phyloP scores from a whole-genome alignment of 805 yeast genomes.

The Sugiyamaella marilandica region DNA sequence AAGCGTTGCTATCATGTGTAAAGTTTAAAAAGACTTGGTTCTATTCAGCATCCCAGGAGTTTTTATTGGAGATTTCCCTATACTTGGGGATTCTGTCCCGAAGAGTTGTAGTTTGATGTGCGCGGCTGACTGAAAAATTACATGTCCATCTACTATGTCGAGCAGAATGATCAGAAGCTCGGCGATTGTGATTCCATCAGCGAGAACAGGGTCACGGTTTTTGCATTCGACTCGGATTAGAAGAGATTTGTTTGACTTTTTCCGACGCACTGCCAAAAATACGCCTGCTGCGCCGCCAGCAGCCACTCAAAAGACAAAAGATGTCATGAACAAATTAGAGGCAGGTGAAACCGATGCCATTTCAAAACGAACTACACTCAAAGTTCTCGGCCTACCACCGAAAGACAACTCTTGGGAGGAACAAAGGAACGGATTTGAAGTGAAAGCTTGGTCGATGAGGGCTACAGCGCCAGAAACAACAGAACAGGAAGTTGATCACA shows the following conservation, averaged over 20 bases:
- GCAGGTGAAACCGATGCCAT: slow-evolving; percentile 6
- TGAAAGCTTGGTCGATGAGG: slow-evolving; percentile 31
- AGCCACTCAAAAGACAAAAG: slow-evolving; percentile 16
- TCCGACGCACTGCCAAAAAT: slow-evolving; percentile 14
- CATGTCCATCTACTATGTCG: neutral
- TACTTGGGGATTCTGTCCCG: too few species aligned
- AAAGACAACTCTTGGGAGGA: slow-evolving; percentile 16
- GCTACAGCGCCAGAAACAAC: slow-evolving; percentile 22
- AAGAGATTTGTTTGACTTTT: slow-evolving; percentile 17
- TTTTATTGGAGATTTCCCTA: too few species aligned
- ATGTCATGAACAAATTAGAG: slow-evolving; percentile 19
- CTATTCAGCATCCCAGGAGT: too few species aligned
- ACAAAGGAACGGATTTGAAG: slow-evolving; percentile 14
- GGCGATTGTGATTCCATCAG: neutral
- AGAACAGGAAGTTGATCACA: slow-evolving; percentile 8
- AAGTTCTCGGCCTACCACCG: slow-evolving; percentile 24
- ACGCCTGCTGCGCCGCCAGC: slow-evolving; percentile 5
- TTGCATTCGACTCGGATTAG: slow-evolving; percentile 1
- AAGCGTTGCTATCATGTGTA: too few species aligned
- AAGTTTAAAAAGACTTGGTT: neutral
- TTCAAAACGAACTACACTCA: slow-evolving; percentile 14
- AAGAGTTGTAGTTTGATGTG: neutral
- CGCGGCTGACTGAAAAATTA: slow-evolving; percentile 2
- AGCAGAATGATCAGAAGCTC: neutral
- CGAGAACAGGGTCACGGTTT: neutral